phyloP scores from a whole-genome alignment of 148 eudicot genomes.

The Euryodendron excelsum region DNA sequence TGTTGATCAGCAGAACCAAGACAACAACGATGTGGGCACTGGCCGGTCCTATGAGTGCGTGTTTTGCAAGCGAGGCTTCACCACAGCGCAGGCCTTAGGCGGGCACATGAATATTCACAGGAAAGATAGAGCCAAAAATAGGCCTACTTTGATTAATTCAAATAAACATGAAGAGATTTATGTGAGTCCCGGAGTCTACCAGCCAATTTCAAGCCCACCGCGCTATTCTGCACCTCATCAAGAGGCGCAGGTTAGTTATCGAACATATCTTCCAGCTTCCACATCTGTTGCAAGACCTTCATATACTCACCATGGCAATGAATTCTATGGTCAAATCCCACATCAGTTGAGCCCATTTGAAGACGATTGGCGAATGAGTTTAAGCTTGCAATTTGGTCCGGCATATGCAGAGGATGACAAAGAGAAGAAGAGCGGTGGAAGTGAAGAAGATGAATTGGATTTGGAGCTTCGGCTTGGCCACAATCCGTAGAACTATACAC shows the following conservation, averaged over 20 bases:
- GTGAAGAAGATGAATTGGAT: constrained; percentile 41
- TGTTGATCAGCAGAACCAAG: not conserved
- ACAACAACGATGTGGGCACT: constrained; percentile 5
- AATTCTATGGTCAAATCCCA: constrained; percentile 1
- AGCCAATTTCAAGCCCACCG: constrained; percentile 14
- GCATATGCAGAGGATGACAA: constrained; percentile 6
- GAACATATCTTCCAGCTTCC: constrained; percentile 3
- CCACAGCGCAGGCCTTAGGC: constrained; percentile 57
- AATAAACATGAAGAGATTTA: constrained; percentile 18
- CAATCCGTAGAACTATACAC: constrained; percentile 25
- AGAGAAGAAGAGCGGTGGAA: not conserved
- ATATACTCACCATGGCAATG: not conserved
- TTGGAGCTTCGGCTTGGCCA: constrained; percentile 60
- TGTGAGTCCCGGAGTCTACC: constrained; percentile 5
- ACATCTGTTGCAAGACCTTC: not conserved
- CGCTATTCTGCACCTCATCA: not conserved
- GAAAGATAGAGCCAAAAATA: constrained; percentile 34
- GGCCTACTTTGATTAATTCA: constrained; percentile 9
- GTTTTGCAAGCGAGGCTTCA: constrained; percentile 52
- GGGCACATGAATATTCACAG: constrained; percentile 61
- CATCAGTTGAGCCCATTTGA: not conserved
- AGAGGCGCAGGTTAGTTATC: not conserved
- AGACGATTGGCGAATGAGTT: constrained; percentile 15
- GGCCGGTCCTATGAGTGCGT: constrained; percentile 29
- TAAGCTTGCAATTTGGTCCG: constrained; percentile 23